Base-by-base conservation (phyloP, 495 filamentous ascomycete species). In the Tirmania nivea region DNA sequence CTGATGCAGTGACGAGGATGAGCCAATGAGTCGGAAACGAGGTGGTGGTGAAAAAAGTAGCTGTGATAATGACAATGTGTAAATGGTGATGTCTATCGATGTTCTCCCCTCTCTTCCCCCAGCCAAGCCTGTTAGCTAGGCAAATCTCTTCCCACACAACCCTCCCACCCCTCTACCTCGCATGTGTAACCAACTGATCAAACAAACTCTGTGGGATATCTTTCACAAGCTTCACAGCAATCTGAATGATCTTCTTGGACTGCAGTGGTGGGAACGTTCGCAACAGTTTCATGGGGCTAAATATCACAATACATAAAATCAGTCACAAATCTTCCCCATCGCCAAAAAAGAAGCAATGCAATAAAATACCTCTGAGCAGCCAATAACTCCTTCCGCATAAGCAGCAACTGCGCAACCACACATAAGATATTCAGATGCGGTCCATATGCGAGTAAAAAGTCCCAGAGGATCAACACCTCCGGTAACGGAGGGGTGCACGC, bases 401-500 rank as follows among this genome's bases (percentile, higher is more conserved):
- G 75, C 42, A 93, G 76, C 50, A 99, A 69, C 67, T 99, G 90
- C n/a, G 87, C 86, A 21, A 96, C 92, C 57, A 99, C 94, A 62
- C 92, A 96, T 10, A 99, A 64, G 50, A 99, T 84, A 60, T 99
- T 99, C 49, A 96, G 63, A 67, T 96, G 92, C 35, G 85, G 75
- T 0, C 90, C 90, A 60, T 94, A 99, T 0, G 90, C 88, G 63
- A 99, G 86, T 11, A 96, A 71, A 59, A 99, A 99, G 66, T 99
- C 90, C 90, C 90, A 99, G n/a, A 96, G 73, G 52, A 81, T 77
- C 36, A 97, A 69, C 7, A 99, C 90, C 63, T 99, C 89, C 0
- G 88, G 90, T 36, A 99, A 66, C 3, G 90, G 92, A n/a, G 92
- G 92, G 20, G 92, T 96, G 60, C 90, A 95, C 35, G 92, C 90